Evolutionary conservation across 1,139 yeast genomes (phyloP), one percentile per base, ranked within the genome.

Genomic region (Blastobotrys capitulatus): DNA sequence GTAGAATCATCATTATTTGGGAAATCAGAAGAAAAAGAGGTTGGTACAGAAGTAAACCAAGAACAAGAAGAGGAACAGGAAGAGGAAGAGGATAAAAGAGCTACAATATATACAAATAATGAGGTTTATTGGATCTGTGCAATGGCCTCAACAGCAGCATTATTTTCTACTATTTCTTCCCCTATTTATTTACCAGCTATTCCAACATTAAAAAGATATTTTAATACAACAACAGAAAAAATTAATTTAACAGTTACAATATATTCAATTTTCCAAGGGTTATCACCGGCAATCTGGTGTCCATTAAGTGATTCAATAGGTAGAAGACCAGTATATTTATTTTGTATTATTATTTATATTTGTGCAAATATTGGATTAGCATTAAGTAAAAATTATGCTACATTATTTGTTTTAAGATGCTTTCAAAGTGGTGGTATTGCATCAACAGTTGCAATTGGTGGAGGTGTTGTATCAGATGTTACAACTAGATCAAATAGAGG

Each of bases 131-230:
- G 64, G 7, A 57, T 79, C 16, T 71, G 75, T 0, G 46, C 65
- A 0, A 57, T 77, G 2, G 68, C 77, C 42, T 70, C 83, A 0
- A 54, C 68, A 12, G 68, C 75, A 1, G 82, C 83, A 0, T 61
- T 80, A 32, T 79, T 82, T 68, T 83, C 92, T 0, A 71, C 87
- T 0, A 66, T 83, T n/a, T 78, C 86, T 2, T 75, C 80, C 51
- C 82, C 92, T 0, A 83, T 86, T 20, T 86, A 83, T 60, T 82
- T 82, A 62, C 94, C 94, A 0, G 88, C 86, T 0, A 65, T 86
- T 22, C 77, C 82, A 0, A 72, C 72, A 9, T 66, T 86, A 6
- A 75, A 78, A 27, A 55, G 63, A 0, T 66, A 77, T 27, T 84
- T 86, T 58, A 51, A 74, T 39, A 76, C 81, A 5, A 63, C 79